phyloP scores from a whole-genome alignment of 805 yeast genomes.

The Zygoascus flipseniorum region DNA sequence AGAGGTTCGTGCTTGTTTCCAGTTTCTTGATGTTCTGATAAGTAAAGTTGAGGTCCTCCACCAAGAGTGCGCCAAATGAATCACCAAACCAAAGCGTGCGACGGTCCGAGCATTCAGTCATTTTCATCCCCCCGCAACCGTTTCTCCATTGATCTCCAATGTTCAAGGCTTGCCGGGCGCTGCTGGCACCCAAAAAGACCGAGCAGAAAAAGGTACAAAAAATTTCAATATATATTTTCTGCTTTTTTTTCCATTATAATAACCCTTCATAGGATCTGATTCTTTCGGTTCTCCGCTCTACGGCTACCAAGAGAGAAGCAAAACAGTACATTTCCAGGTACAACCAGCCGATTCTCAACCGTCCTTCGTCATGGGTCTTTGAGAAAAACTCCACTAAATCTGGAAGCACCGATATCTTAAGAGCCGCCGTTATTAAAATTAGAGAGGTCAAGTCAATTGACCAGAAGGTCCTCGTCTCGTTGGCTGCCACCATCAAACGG shows the following conservation, averaged over 20 bases:
- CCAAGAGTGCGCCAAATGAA: too few relatives aligned
- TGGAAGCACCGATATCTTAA: constrained; percentile 6
- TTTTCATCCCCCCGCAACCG: too few relatives aligned
- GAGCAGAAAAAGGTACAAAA: background rate
- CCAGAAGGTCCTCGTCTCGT: constrained; percentile 24
- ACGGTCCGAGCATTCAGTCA: too few relatives aligned
- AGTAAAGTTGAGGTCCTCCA: too few relatives aligned
- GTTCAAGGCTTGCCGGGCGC: background rate
- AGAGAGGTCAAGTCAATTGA: constrained; percentile 26
- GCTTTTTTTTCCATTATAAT: background rate
- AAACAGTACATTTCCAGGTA: constrained; percentile 70
- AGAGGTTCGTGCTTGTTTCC: too few relatives aligned
- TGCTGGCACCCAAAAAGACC: background rate
- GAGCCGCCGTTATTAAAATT: constrained; percentile 52
- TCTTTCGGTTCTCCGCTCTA: constrained; percentile 75
- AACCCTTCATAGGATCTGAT: constrained; percentile 35
- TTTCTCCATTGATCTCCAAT: background rate
- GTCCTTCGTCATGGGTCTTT: constrained; percentile 18
- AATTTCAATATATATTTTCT: background rate
- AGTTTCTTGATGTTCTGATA: too few relatives aligned
- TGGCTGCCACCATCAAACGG: constrained; percentile 49
- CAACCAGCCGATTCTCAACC: constrained; percentile 4
- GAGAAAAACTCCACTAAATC: constrained; percentile 12
- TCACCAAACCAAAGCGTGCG: too few relatives aligned
- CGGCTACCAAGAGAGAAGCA: constrained; percentile 93